phyloP scores from a whole-genome alignment of 2,329 filamentous ascomycete genomes.

The Aphanocladium album region DNA sequence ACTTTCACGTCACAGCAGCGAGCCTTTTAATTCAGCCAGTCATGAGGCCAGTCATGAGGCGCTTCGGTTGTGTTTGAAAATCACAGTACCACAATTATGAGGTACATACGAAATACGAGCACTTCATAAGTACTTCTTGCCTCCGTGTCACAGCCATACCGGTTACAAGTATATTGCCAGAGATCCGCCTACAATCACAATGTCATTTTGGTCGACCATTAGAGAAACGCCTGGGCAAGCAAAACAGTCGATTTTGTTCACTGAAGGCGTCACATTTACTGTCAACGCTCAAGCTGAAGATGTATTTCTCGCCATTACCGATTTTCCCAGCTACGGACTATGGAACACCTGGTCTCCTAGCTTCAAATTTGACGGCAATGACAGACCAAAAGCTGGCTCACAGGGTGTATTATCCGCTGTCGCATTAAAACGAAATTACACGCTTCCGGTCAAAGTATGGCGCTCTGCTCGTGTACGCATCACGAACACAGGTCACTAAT shows the following conservation, averaged over 20 bases:
- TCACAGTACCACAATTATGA: background rate
- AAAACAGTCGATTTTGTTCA: background rate
- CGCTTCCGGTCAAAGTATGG: background rate
- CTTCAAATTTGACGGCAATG: background rate
- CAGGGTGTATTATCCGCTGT: background rate
- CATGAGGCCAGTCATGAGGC: background rate
- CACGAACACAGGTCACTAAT: background rate
- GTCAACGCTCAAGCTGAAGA: background rate
- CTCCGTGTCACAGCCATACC: background rate
- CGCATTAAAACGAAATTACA: background rate
- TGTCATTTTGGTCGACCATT: background rate
- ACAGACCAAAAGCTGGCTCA: background rate
- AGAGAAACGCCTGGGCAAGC: background rate
- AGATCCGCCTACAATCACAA: background rate
- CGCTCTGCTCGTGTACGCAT: background rate
- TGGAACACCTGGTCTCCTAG: constrained; percentile 2
- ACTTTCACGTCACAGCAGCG: background rate
- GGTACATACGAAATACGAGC: background rate
- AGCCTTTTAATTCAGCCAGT: background rate
- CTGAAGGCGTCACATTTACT: background rate
- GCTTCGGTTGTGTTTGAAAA: background rate
- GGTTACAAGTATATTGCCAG: background rate
- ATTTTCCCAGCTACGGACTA: background rate
- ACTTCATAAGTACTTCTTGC: background rate
- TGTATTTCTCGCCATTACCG: background rate